phyloP scores from a whole-genome alignment of 2,329 filamentous ascomycete genomes.

The Microsporum canis region DNA sequence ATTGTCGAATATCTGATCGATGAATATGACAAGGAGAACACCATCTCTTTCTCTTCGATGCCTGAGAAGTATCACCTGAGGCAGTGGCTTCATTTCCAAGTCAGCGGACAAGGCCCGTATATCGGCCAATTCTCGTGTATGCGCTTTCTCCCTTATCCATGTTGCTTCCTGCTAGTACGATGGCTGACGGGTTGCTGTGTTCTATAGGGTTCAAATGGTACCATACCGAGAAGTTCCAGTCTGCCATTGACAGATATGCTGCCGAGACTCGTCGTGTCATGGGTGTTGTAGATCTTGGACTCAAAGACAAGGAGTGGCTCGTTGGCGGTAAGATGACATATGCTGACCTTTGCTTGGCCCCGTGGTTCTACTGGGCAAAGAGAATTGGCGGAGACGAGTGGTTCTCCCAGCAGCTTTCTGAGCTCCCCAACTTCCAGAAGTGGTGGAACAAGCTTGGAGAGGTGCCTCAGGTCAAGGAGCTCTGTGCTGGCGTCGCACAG shows the following conservation, averaged over 20 bases:
- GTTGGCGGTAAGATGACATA: conserved; percentile 7
- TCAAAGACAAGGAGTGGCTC: conserved; percentile 5
- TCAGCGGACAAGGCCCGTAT: conserved; percentile 35
- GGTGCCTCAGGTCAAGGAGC: background rate
- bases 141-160: background rate
- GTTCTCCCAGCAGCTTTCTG: background rate
- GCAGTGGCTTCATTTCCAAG: conserved; percentile 35
- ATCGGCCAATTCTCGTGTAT: conserved; percentile 26
- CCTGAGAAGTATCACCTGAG: conserved; percentile 25
- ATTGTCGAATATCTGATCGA: conserved; percentile 31
- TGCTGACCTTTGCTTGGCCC: conserved; percentile 1
- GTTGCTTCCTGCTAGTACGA: background rate
- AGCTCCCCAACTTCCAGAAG: conserved; percentile 1
- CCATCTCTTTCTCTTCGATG: conserved; percentile 24
- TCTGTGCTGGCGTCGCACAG: conserved; percentile 1
- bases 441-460: background rate
- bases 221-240: conserved; percentile 34
- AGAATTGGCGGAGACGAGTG: conserved; percentile 1
- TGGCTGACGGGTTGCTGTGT: conserved; percentile 8
- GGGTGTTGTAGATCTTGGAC: conserved; percentile 33
- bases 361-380: conserved; percentile 4
- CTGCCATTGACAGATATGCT: conserved; percentile 38
- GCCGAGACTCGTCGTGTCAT: conserved; percentile 38
- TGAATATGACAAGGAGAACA: conserved; percentile 34
- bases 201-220: conserved; percentile 29